These are phyloP conservation scores for Ambrosiella xylebori DNA, from an alignment of 2,329 filamentous ascomycete species.

Conservation along the genomic window DNA sequence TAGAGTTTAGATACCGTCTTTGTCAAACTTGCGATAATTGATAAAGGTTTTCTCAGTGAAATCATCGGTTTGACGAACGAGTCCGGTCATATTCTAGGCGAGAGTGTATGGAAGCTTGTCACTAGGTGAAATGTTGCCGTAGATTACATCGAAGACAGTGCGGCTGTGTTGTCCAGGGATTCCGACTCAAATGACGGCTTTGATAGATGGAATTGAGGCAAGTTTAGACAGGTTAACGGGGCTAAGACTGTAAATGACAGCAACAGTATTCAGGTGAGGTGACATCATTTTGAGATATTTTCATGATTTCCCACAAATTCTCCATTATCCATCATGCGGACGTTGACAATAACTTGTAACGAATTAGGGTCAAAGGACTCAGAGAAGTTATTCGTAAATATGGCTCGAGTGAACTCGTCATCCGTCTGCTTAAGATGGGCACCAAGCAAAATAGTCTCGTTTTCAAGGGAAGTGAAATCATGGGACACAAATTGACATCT, in stretches of 20 bases:
- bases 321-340: background rate
- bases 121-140: no score
- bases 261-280: background rate
- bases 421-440: background rate
- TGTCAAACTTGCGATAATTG: constrained; percentile 68
- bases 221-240: constrained; percentile 27
- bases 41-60: constrained; percentile 71
- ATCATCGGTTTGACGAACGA: constrained; percentile 46
- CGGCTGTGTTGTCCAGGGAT: no score
- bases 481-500: background rate
- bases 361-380: no score
- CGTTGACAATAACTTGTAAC: background rate
- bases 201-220: no score
- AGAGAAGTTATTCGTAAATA: background rate
- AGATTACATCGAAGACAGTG: no score
- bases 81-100: no score
- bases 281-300: background rate
- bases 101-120: no score
- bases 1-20: constrained; percentile 40
- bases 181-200: no score
- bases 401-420: background rate
- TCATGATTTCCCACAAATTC: background rate
- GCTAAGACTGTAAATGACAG: constrained; percentile 31
- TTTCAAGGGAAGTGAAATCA: background rate
- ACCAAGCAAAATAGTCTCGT: background rate